Conservation (phyloP, 768 basidiomycete species). For the Boletus tomentosulus region DNA sequence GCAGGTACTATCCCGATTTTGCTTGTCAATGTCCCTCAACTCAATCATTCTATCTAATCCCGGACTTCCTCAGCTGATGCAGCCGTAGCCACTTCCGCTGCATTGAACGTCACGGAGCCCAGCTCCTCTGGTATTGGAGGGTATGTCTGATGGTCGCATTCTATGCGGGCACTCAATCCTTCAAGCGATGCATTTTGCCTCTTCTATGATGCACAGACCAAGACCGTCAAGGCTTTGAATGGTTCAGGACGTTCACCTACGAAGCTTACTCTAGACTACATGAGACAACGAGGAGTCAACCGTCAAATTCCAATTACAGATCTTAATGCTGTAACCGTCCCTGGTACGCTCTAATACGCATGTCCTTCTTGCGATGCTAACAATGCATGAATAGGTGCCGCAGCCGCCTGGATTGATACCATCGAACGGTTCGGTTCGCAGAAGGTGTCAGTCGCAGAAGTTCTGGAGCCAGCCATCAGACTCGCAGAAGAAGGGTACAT, state of each 20-base stretch:
- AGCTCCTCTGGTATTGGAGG: slow-evolving; percentile 91
- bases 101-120: slow-evolving; percentile 88
- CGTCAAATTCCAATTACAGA: slow-evolving; percentile 73
- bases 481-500: slow-evolving; percentile 86
- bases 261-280: slow-evolving; percentile 71
- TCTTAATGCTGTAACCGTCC: slow-evolving; percentile 89
- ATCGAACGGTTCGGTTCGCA: slow-evolving; percentile 80
- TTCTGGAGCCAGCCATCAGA: slow-evolving; percentile 84
- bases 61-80: slow-evolving; percentile 65
- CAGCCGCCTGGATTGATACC: slow-evolving; percentile 93
- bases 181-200: slow-evolving; percentile 86
- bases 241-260: slow-evolving; percentile 87
- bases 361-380: slow-evolving; percentile 1
- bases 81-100: slow-evolving; percentile 90
- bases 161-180: slow-evolving; percentile 10
- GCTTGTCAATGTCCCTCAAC: not conserved
- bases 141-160: slow-evolving; percentile 35
- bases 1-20: slow-evolving; percentile 56
- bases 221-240: slow-evolving; percentile 83
- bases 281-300: slow-evolving; percentile 62
- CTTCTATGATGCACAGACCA: slow-evolving; percentile 82
- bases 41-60: not conserved
- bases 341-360: slow-evolving; percentile 40
- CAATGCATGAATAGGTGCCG: slow-evolving; percentile 57
- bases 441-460: slow-evolving; percentile 53